phyloP scores from a whole-genome alignment of 768 basidiomycete genomes.

The Mrakia gelida region DNA sequence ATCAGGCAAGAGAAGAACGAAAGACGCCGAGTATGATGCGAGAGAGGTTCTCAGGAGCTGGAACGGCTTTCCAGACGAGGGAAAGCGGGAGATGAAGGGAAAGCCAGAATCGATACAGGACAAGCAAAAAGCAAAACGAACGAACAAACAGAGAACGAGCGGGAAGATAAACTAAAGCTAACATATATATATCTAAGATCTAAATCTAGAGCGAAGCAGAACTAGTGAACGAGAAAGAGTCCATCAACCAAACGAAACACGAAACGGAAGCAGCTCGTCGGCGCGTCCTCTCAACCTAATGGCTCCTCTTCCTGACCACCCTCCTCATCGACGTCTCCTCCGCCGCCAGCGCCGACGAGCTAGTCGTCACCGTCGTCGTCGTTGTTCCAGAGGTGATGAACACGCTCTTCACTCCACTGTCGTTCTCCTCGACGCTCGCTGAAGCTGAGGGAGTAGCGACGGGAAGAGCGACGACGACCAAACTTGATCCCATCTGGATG shows the following conservation, averaged over 20 bases:
- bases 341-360: not conserved
- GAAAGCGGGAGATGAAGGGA: too few relatives aligned
- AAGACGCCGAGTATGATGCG: too few relatives aligned
- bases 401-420: not conserved
- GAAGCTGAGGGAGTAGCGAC: not conserved
- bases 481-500: slow-evolving; percentile 13
- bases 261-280: not conserved
- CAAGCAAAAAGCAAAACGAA: too few relatives aligned
- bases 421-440: not conserved
- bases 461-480: slow-evolving; percentile 7
- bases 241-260: not conserved
- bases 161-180: not conserved
- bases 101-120: too few relatives aligned
- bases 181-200: too few relatives aligned
- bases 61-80: too few relatives aligned
- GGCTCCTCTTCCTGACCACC: not conserved
- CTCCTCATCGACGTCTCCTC: not conserved
- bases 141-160: not conserved
- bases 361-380: not conserved
- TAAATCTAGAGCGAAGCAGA: too few relatives aligned
- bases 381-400: not conserved
- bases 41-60: too few relatives aligned
- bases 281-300: not conserved
- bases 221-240: not conserved
- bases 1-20: too few relatives aligned